A percentile compares a stretch with the other conserved stretches of the same genome.
Evolutionary conservation across 306 rosid species (phyloP).

Genomic region (Corylus americana): DNA sequence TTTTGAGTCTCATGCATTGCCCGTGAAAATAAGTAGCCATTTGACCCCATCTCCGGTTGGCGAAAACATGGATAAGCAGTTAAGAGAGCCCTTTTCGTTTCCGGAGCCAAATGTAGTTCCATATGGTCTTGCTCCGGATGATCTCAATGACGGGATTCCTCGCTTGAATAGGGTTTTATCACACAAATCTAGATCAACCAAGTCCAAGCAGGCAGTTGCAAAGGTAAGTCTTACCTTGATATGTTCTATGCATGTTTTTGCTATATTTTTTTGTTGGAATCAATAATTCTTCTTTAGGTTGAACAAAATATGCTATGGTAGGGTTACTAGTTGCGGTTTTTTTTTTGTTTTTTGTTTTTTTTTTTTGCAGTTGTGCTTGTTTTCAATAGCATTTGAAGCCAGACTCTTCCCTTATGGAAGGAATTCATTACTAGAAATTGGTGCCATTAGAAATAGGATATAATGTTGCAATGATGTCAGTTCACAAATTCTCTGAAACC

Average conservation of each 20-base stretch:
- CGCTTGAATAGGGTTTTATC: slow-evolving; percentile 67
- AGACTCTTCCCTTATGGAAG: neutral
- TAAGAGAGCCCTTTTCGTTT: slow-evolving; percentile 60
- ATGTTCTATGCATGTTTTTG: slow-evolving; percentile 3
- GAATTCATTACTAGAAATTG: neutral
- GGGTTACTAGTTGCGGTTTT: neutral
- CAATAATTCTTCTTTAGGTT: neutral
- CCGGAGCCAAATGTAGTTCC: slow-evolving; percentile 51
- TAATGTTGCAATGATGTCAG: neutral
- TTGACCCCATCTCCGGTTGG: slow-evolving; percentile 43
- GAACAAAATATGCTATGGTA: neutral
- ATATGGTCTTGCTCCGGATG: slow-evolving; percentile 52
- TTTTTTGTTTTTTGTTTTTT: too few relatives aligned
- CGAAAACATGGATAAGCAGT: slow-evolving; percentile 54
- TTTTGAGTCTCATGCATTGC: slow-evolving; percentile 46
- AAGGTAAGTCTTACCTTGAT: slow-evolving; percentile 53
- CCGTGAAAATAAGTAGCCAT: slow-evolving; percentile 43
- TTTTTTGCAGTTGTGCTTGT: neutral
- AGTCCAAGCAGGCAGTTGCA: slow-evolving; percentile 70
- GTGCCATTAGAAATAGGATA: neutral
- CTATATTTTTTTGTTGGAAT: neutral
- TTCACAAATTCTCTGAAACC: neutral
- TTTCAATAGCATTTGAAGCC: slow-evolving; percentile 16
- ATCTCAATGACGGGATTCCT: slow-evolving; percentile 91
- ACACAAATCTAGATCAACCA: slow-evolving; percentile 69